Evolutionary conservation across 192 early-diverging fungal genomes (phyloP), one percentile per base, ranked within the genome.

Genomic region (Linnemannia zychae): DNA sequence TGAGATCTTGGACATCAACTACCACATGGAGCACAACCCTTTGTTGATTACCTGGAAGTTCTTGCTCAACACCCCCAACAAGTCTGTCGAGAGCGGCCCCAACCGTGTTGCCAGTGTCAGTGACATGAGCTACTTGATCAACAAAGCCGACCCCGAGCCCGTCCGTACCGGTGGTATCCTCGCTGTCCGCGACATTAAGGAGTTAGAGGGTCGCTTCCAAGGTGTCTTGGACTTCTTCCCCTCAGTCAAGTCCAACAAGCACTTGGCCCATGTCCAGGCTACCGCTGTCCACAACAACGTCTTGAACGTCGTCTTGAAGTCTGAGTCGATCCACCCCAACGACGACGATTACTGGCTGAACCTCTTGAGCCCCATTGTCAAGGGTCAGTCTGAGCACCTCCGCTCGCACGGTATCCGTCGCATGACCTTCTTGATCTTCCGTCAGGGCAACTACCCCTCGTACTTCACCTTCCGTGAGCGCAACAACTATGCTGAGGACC

Each of bases 391-490:
- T 16, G 79, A 81, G 33, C 87, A 87, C n/a, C 91, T 99, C 71
- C 93, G 95, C 71, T 90, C 94, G 72, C 91, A 91, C 71, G 90
- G 92, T 34, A 93, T 99, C 78, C 95, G 97, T 50, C 95, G 98
- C 70, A 89, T 98, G 75, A 98, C 98, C 9, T 95, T 97, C 81
- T 94, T 99, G 74, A 88, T 98, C 77, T 92, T 95, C 84, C 94
- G 96, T 68, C 87, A 93, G 57, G 95, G 93, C 71, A 92, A 95
- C 86, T 95, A 94, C 88, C 97, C 96, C 9, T 95, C 95, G 44
- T 98, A 98, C 91, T 98, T 98, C 80, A 99, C 98, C 31, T 99
- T 97, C 93, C 96, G 97, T 86, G 98, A 97, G 84, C 91, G 91
- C 75, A 81, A 89, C 37, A 95, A 94, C 82, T 99, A 94, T 87